Percentiles rank a stretch among this genome's conserved stretches.
These are phyloP conservation scores for Oxytropis ochrocephala DNA, from an alignment of 306 rosid species.

Conservation along the genomic window DNA sequence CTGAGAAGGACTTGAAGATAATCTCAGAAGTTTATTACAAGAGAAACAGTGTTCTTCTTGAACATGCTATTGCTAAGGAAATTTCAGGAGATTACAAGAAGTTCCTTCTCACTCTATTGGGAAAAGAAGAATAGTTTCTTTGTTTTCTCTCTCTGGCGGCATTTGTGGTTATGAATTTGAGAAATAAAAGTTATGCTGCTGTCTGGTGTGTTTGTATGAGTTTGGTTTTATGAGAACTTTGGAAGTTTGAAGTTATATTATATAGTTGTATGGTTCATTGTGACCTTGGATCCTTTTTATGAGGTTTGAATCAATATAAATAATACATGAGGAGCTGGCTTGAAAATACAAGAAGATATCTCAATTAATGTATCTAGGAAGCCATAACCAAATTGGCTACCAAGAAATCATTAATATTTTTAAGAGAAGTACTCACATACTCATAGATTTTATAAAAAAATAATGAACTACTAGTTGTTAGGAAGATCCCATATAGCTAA, in stretches of 20 bases:
- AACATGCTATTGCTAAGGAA: conserved; percentile 61
- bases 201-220: neutral
- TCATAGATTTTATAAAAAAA: no score
- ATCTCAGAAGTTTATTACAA: conserved; percentile 62
- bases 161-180: conserved; percentile 8
- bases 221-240: conserved; percentile 3
- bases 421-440: no score
- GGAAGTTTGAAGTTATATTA: no score
- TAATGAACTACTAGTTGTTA: no score
- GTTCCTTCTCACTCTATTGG: conserved; percentile 34
- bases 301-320: neutral
- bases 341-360: neutral
- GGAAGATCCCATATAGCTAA: no score
- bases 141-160: neutral
- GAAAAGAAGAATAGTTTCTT: conserved; percentile 4
- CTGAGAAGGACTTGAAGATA: conserved; percentile 37
- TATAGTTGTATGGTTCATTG: neutral
- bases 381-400: no score
- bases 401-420: no score
- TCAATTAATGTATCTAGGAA: neutral
- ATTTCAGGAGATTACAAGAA: conserved; percentile 34
- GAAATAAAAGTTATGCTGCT: neutral
- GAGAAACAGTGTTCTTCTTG: conserved; percentile 43
- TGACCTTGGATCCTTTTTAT: neutral
- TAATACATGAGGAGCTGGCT: neutral